Conservation (phyloP, 208 protist species). For the Trichomonas vaginalis region DNA sequence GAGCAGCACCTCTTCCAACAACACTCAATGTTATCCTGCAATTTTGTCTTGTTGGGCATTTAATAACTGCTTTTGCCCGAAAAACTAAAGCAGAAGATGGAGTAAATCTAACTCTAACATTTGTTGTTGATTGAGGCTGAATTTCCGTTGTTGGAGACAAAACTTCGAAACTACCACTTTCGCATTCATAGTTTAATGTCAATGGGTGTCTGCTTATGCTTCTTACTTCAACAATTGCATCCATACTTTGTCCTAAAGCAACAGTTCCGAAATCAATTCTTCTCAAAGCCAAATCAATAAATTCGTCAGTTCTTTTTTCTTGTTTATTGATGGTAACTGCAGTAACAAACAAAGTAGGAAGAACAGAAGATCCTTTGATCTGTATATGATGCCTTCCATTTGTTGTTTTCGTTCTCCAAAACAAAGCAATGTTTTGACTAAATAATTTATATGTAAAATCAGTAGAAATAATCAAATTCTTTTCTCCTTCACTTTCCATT, state of each 20-base stretch:
- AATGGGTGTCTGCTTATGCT: not conserved
- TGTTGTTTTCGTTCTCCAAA: not conserved
- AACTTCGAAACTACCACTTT: not conserved
- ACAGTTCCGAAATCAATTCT: not conserved
- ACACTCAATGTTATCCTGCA: not conserved
- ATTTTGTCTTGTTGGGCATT: not conserved
- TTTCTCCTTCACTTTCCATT: not conserved
- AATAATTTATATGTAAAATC: not conserved
- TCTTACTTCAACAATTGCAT: not conserved
- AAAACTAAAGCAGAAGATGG: not conserved
- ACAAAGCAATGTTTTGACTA: not conserved
- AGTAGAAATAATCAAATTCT: not conserved
- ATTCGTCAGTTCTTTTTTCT: not conserved
- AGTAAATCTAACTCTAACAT: not conserved
- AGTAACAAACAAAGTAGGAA: not conserved
- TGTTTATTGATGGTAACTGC: not conserved
- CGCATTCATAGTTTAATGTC: not conserved
- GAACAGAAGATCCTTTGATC: not conserved
- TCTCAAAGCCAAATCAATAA: not conserved
- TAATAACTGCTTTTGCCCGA: not conserved
- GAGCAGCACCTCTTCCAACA: not conserved
- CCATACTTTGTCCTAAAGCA: not conserved
- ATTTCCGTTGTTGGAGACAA: not conserved
- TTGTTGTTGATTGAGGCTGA: not conserved
- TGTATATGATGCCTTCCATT: not conserved